Evolutionary conservation across 306 rosid species (phyloP), one percentile per base, ranked within the genome.

Genomic region (Vicia faba): DNA sequence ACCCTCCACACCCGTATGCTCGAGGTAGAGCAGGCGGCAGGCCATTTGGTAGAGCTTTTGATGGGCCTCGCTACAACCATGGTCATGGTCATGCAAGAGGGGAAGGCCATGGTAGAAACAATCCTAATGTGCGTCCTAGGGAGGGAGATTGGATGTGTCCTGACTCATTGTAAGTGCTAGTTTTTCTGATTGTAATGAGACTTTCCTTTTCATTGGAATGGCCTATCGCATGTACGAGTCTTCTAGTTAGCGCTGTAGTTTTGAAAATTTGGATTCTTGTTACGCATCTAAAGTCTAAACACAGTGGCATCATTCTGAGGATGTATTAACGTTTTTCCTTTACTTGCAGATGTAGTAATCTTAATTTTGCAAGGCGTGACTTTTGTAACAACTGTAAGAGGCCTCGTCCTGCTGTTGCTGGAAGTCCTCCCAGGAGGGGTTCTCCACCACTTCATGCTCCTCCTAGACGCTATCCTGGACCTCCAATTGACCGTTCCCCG

Each of bases 281-380:
- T 55, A 15, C 35, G 6, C 36, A 11, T 56, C 26, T 11, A 9
- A 9, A 50, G 28, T 18, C 8, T 51, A 12, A 39, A n/a, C 11
- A n/a, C 7, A 38, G 29, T 12, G 5, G 48, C 8, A 29, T 50
- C 49, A 50, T 50, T 65, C n/a, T 5, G 12, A 14, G 11, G 48
- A 65, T 44, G 50, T 71, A 38, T 64, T 29, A 66, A 53, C 14
- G 18, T 20, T n/a, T 11, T 70, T 45, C 19, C 49, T 48, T 64
- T 61, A 35, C 26, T 64, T 76, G 79, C 82, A 93, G 98, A 76
- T 93, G 98, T 79, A 78, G 83, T 71, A 93, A 93, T 83, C 84
- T 93, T 45, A 93, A 89, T 81, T 93, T 93, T 78, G 98, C 96
- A 13, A 87, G 98, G 77, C 86, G 98, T 45, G 96, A 93, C 66